Conservation (phyloP, 2,329 filamentous ascomycete genomes). For the Colletotrichum tanaceti region DNA sequence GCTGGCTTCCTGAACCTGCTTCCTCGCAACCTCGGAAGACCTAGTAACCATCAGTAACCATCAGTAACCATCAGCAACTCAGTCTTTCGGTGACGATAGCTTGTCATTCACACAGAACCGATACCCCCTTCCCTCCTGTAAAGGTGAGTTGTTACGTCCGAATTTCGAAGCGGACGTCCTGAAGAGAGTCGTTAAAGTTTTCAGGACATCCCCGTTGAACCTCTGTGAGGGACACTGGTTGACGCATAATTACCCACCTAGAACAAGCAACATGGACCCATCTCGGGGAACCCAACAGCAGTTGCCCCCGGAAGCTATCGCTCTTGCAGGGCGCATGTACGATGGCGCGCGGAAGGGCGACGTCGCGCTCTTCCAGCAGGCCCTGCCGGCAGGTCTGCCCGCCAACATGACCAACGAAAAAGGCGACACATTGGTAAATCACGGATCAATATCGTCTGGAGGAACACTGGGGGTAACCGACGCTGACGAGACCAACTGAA, state of each 20-base stretch:
- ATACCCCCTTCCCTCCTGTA: background rate
- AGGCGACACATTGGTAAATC: constrained; percentile 78
- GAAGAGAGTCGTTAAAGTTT: background rate
- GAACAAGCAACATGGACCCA: constrained; percentile 7
- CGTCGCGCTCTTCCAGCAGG: constrained; percentile 68
- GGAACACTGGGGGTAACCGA: background rate
- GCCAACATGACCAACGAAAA: constrained; percentile 78
- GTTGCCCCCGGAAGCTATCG: constrained; percentile 74
- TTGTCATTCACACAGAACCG: background rate
- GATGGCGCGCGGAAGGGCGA: constrained; percentile 72
- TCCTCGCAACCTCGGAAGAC: background rate
- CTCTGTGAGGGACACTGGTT: background rate
- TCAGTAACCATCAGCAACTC: background rate
- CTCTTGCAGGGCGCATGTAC: constrained; percentile 74
- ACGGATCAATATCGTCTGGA: constrained; percentile 44
- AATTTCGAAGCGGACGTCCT: background rate
- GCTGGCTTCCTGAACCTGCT: background rate
- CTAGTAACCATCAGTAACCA: background rate
- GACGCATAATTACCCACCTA: background rate
- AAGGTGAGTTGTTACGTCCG: background rate
- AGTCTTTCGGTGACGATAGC: no score
- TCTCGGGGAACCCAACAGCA: constrained; percentile 32
- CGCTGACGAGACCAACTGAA: background rate
- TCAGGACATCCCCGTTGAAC: background rate
- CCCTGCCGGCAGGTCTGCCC: constrained; percentile 73